phyloP scores from a whole-genome alignment of 2,329 filamentous ascomycete species.

The Aspergillus spinulosporus region DNA sequence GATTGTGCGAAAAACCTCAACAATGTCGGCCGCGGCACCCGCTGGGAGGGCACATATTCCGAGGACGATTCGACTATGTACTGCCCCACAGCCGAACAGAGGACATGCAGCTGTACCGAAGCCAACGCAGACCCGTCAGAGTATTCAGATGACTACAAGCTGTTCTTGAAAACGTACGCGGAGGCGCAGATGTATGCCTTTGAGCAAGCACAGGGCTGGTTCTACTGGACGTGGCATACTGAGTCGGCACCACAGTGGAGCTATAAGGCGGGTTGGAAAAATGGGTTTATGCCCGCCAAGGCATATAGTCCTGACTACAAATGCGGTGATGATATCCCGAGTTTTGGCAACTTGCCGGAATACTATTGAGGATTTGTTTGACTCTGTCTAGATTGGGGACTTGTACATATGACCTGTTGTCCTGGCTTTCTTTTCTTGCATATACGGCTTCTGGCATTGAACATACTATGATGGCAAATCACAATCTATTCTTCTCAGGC shows the following conservation, averaged over 20 bases:
- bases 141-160: conserved; percentile 75
- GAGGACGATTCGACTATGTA: conserved; percentile 69
- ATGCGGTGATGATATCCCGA: conserved; percentile 55
- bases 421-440: background rate
- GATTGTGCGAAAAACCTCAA: conserved; percentile 87
- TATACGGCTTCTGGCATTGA: background rate
- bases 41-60: conserved; percentile 82
- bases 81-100: conserved; percentile 64
- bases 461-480: no score
- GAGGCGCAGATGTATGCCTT: conserved; percentile 96
- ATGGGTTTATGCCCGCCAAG: conserved; percentile 73
- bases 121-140: conserved; percentile 71
- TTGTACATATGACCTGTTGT: background rate
- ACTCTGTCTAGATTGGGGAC: background rate
- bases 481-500: no score
- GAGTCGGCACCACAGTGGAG: conserved; percentile 88
- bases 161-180: conserved; percentile 84
- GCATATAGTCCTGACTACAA: conserved; percentile 71
- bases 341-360: conserved; percentile 47
- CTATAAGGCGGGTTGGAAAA: conserved; percentile 62
- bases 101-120: conserved; percentile 68
- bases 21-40: conserved; percentile 81
- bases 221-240: conserved; percentile 98
- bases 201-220: conserved; percentile 94
- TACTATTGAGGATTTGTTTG: conserved; percentile 37